Percentiles rank a stretch among this genome's conserved stretches.
Conservation (phyloP, 2,329 filamentous ascomycete genomes). For the Beauveria scarabaeidicola region DNA sequence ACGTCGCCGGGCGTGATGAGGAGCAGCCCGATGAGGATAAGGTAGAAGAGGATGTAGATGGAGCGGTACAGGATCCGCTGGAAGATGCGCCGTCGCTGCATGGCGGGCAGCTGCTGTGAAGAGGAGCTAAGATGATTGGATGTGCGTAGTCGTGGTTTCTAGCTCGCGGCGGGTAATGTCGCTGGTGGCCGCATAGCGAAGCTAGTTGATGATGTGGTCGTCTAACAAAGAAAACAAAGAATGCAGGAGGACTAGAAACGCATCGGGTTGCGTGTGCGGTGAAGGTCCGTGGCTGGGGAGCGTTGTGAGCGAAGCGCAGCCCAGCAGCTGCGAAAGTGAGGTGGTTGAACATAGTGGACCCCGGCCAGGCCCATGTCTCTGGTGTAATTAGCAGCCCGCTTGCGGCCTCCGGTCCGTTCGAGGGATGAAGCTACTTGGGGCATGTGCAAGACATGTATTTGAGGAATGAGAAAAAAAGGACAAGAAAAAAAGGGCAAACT, state of each 20-base stretch:
- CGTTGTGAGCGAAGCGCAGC: background rate
- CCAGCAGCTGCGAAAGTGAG: slow-evolving; percentile 1
- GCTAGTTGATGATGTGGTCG: background rate
- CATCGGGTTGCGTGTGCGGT: background rate
- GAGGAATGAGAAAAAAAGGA: background rate
- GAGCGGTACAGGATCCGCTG: slow-evolving; percentile 68
- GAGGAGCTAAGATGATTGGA: background rate
- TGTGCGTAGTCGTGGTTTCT: background rate
- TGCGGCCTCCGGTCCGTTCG: background rate
- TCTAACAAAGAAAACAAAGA: background rate
- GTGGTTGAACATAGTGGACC: slow-evolving; percentile 10
- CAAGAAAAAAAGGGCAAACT: background rate
- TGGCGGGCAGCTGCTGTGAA: slow-evolving; percentile 17
- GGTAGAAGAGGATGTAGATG: slow-evolving; percentile 66
- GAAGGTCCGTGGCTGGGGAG: slow-evolving; percentile 4
- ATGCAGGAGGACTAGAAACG: background rate
- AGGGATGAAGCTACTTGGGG: background rate
- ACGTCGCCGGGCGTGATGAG: slow-evolving; percentile 73
- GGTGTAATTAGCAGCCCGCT: background rate
- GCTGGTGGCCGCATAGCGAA: background rate
- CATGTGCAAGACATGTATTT: background rate
- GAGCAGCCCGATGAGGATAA: slow-evolving; percentile 64
- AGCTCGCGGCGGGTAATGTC: background rate
- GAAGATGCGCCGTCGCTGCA: slow-evolving; percentile 19
- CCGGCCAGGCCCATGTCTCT: slow-evolving; percentile 2